Conservation (phyloP, 805 yeast genomes). For the Schizosaccharomyces cryophilus region DNA sequence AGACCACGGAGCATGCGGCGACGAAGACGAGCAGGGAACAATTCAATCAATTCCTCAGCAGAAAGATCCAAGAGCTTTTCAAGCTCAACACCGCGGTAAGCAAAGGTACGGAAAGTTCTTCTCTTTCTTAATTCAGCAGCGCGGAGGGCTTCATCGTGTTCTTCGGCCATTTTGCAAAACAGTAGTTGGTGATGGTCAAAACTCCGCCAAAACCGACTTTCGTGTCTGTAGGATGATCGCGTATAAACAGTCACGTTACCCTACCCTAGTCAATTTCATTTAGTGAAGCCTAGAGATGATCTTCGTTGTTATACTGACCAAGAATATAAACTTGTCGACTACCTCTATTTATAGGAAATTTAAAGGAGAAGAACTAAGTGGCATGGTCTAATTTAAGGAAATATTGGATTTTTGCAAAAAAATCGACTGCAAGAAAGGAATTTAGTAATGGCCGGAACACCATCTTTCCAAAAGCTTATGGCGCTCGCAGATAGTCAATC, state of each 20-base stretch:
- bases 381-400: no score
- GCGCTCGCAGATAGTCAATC: background rate
- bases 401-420: no score
- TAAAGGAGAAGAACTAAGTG: background rate
- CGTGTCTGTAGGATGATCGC: background rate
- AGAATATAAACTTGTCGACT: background rate
- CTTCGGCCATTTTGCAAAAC: background rate
- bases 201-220: background rate
- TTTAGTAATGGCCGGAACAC: background rate
- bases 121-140: constrained; percentile 2
- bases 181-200: background rate
- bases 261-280: background rate
- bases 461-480: background rate
- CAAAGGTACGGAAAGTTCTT: constrained; percentile 24
- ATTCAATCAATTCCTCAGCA: constrained; percentile 89
- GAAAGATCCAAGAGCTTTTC: constrained; percentile 77
- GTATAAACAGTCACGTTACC: background rate
- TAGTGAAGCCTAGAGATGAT: background rate
- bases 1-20: constrained; percentile 98
- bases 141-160: background rate
- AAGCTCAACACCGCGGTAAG: constrained; percentile 97
- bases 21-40: constrained; percentile 96
- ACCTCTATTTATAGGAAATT: background rate
- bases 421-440: no score
- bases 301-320: background rate